A percentile compares a stretch with the other conserved stretches of the same genome.
phyloP scores from a whole-genome alignment of 768 basidiomycete species.

The Leccinum longicurvipes region DNA sequence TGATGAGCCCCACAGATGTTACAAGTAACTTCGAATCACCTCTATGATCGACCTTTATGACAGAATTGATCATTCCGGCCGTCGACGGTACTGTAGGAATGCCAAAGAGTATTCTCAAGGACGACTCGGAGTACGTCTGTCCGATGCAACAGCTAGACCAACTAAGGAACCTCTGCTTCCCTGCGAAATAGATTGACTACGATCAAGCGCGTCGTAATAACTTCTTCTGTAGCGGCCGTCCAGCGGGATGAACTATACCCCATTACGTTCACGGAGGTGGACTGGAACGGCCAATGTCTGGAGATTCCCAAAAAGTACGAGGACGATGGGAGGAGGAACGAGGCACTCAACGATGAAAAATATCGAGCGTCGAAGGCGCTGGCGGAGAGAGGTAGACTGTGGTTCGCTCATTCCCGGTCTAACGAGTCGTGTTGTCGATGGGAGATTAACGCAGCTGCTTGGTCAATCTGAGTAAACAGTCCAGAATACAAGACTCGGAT shows the following conservation, averaged over 20 bases:
- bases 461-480: slow-evolving; percentile 40
- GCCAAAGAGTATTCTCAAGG: slow-evolving; percentile 53
- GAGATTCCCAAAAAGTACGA: slow-evolving; percentile 42
- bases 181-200: slow-evolving; percentile 28
- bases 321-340: slow-evolving; percentile 41
- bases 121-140: slow-evolving; percentile 44
- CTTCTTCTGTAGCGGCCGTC: slow-evolving; percentile 57
- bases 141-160: not conserved
- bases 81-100: slow-evolving; percentile 66
- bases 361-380: slow-evolving; percentile 65
- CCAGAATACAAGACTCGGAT: slow-evolving; percentile 29
- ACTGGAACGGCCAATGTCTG: slow-evolving; percentile 38
- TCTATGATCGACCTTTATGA: not conserved
- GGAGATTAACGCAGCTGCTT: slow-evolving; percentile 37
- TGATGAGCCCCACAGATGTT: slow-evolving; percentile 14
- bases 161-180: not conserved
- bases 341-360: slow-evolving; percentile 35
- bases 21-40: not conserved
- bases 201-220: slow-evolving; percentile 68
- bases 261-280: slow-evolving; percentile 39
- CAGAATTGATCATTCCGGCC: slow-evolving; percentile 68
- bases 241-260: slow-evolving; percentile 26
- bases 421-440: not conserved
- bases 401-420: not conserved
- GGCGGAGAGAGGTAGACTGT: slow-evolving; percentile 51